Base-by-base conservation (phyloP, 2,329 filamentous ascomycete species). In the Biscogniauxia marginata region DNA sequence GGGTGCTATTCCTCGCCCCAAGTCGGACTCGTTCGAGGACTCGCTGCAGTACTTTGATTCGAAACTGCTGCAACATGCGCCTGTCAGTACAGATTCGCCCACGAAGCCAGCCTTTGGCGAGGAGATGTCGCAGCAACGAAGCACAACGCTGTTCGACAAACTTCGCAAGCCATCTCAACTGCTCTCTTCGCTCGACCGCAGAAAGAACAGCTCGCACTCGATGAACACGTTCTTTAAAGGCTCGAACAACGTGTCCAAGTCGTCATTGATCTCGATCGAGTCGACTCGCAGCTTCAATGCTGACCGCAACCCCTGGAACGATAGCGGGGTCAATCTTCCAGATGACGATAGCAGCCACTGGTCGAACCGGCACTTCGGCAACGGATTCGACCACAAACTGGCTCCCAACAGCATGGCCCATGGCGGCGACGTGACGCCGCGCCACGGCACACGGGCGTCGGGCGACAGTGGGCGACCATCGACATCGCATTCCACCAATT, bases 1-100 rank as follows among this genome's bases (percentile, higher is more conserved):
- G 73, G 95, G 95, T 52, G 88, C 91, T n/a, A 95, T 98, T 63
- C 92, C 93, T 19, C 89, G 95, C n/a, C 95, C 95, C 61, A 97
- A 98, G 78, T 98, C 95, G 1, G 95, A 99, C 73, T 97, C 95
- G 0, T 99, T 99, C 63, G 95, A 99, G 72, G 93, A 99, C 67
- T 96, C 93, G 7, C 82, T 98, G 52, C 93, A 93, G 55, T 98
- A 93, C 77, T 99, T 99, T 70, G 91, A 97, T 71, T 97, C 93
- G 2, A 98, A 97, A 77, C 83, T 99, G 47, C 84, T 99, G 53
- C 95, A 98, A 74, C 92, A 96, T 67, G 93, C 93, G 3, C 84
- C 90, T 1, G 82, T 92, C 18, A 84, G 85, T 13, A 92, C 90
- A 3, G 93, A 98, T 71, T 96, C 93, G 20, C 93, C 93, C 1